A percentile compares a stretch with the other conserved stretches of the same genome.
phyloP scores from a whole-genome alignment of 768 basidiomycete genomes.

The Mycena rebaudengoi region DNA sequence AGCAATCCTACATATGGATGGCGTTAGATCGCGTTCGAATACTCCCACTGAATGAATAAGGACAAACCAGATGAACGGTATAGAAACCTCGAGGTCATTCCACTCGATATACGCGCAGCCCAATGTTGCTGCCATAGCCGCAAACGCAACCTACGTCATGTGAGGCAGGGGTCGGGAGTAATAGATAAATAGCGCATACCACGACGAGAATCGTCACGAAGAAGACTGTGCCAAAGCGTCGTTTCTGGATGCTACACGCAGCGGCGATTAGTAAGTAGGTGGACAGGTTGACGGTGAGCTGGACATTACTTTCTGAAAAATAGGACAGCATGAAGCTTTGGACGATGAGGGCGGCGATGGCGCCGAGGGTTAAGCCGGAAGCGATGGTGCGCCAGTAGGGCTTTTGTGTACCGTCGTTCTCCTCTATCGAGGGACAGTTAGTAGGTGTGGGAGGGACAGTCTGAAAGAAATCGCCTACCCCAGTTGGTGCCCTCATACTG shows the following conservation, averaged over 20 bases:
- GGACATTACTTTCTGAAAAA: constrained; percentile 23
- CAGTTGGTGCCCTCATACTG: constrained; percentile 20
- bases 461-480: not conserved
- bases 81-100: not conserved
- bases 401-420: constrained; percentile 15
- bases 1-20: constrained; percentile 2
- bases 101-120: constrained; percentile 21
- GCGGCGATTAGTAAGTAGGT: no score
- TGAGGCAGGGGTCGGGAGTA: not conserved
- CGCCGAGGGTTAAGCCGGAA: constrained; percentile 5
- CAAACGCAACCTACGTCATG: not conserved
- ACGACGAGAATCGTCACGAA: constrained; percentile 13
- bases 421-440: not conserved
- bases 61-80: constrained; percentile 13
- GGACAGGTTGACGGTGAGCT: not conserved
- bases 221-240: constrained; percentile 23
- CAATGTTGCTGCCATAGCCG: constrained; percentile 13
- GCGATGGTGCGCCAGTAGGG: constrained; percentile 6
- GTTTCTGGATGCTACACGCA: constrained; percentile 22
- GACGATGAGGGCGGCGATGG: not conserved
- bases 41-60: no score
- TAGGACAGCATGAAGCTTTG: constrained; percentile 16
- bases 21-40: no score
- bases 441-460: no score
- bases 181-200: not conserved